These are phyloP conservation scores for Aeschynomene evenia DNA, from an alignment of 306 rosid genomes.

Conservation along the genomic window DNA sequence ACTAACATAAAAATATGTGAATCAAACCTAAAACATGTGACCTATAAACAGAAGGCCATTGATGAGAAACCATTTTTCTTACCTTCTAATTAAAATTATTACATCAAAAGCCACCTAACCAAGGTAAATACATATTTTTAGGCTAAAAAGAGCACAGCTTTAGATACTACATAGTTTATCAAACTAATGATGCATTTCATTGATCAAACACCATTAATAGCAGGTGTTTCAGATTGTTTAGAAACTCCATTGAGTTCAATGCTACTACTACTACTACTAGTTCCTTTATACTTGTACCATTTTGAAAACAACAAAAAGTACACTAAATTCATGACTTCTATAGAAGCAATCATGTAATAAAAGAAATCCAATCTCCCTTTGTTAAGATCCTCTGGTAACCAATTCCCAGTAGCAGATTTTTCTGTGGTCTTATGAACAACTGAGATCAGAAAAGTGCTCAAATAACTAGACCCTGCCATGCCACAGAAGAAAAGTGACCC, in stretches of 20 bases:
- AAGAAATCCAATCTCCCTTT: slow-evolving; percentile 78
- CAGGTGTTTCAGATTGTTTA: slow-evolving; percentile 28
- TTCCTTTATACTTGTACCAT: slow-evolving; percentile 69
- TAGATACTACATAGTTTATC: background rate
- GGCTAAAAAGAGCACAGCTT: background rate
- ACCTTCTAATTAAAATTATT: background rate
- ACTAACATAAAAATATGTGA: no score
- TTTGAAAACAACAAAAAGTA: slow-evolving; percentile 61
- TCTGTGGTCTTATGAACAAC: slow-evolving; percentile 46
- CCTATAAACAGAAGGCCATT: no score
- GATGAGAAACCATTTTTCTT: background rate
- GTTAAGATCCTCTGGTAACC: slow-evolving; percentile 88
- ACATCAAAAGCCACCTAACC: background rate
- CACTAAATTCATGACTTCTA: slow-evolving; percentile 51
- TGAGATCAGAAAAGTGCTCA: slow-evolving; percentile 54
- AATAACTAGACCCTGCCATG: slow-evolving; percentile 65
- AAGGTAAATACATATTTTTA: background rate
- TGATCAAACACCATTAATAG: slow-evolving; percentile 32
- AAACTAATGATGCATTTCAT: no score
- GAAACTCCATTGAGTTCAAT: slow-evolving; percentile 29
- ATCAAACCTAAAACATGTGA: no score
- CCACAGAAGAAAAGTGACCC: slow-evolving; percentile 69
- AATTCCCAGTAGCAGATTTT: slow-evolving; percentile 51
- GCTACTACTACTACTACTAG: background rate
- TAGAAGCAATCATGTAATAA: slow-evolving; percentile 56